These are phyloP conservation scores for Conoideocrella luteorostrata DNA, from an alignment of 2,329 filamentous ascomycete species.

Conservation along the genomic window DNA sequence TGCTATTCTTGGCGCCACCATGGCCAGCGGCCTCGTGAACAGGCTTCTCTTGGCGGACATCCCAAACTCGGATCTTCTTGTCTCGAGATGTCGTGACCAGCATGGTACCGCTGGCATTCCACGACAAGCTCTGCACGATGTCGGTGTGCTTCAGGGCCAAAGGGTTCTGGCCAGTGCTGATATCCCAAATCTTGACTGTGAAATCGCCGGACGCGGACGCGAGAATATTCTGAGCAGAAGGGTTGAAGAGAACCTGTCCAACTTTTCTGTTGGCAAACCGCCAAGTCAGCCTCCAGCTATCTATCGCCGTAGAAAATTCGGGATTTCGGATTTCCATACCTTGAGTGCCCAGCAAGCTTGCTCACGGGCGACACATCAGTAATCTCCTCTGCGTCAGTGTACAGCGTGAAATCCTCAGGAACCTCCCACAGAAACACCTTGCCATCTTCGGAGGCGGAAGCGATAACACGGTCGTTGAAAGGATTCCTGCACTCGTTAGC, in stretches of 20 bases:
- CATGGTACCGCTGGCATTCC: slow-evolving; percentile 83
- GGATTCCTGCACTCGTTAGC: slow-evolving; percentile 72
- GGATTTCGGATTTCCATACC: too few species aligned
- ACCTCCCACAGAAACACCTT: slow-evolving; percentile 98
- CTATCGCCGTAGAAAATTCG: too few species aligned
- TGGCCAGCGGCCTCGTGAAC: slow-evolving; percentile 82
- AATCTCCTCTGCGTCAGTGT: slow-evolving; percentile 79
- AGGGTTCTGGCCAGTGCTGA: slow-evolving; percentile 68
- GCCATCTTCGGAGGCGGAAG: slow-evolving; percentile 91
- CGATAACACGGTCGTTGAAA: slow-evolving; percentile 89
- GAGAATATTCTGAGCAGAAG: slow-evolving; percentile 88
- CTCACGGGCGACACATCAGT: slow-evolving; percentile 72
- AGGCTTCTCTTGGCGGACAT: slow-evolving; percentile 85
- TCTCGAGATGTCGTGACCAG: slow-evolving; percentile 91
- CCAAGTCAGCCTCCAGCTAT: neutral
- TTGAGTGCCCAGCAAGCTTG: slow-evolving; percentile 80
- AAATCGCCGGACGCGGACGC: slow-evolving; percentile 94
- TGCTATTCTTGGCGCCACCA: slow-evolving; percentile 92
- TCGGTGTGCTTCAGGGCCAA: slow-evolving; percentile 79
- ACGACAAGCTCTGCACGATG: slow-evolving; percentile 91
- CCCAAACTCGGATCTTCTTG: slow-evolving; percentile 98
- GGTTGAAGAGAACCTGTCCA: slow-evolving; percentile 96
- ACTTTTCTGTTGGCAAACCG: slow-evolving; percentile 64
- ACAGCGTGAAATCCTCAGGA: slow-evolving; percentile 76
- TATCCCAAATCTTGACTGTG: slow-evolving; percentile 93